Evolutionary conservation across 805 yeast species (phyloP).

Genomic region (Teunomyces tritomae): DNA sequence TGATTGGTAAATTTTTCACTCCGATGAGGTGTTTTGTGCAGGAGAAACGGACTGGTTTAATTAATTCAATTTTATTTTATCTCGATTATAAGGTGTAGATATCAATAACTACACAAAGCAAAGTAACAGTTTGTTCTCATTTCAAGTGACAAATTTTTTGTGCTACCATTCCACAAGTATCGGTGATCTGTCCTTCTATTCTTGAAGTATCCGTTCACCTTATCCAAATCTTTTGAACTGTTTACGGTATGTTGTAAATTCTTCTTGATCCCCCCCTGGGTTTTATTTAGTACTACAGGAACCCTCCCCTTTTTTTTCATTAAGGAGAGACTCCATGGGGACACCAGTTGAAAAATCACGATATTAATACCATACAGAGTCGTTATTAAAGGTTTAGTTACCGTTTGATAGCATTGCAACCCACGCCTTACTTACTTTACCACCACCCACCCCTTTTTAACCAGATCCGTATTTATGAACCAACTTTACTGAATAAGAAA

Average conservation of each 20-base stretch:
- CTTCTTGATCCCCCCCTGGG: not conserved
- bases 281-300: not conserved
- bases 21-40: not conserved
- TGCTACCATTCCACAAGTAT: too few relatives aligned
- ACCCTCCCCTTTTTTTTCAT: not conserved
- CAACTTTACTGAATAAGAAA: slow-evolving; percentile 4
- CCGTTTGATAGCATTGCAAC: not conserved
- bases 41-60: not conserved
- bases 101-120: slow-evolving; percentile 1
- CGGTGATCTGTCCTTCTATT: not conserved
- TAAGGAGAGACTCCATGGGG: not conserved
- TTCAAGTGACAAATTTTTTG: not conserved
- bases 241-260: slow-evolving; percentile 3
- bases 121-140: not conserved
- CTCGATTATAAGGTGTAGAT: slow-evolving; percentile 1
- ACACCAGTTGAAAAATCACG: slow-evolving; percentile 2
- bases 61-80: not conserved
- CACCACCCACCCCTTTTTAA: not conserved
- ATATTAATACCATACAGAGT: slow-evolving; percentile 1
- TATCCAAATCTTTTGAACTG: not conserved
- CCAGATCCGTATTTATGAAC: slow-evolving; percentile 5
- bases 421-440: not conserved
- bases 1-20: slow-evolving; percentile 3
- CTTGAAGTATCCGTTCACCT: not conserved
- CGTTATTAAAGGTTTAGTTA: slow-evolving; percentile 5